Evolutionary conservation across 371 early-diverging fungal genomes (phyloP), one percentile per base, ranked within the genome.

Genomic region (Fennellomyces sp.): DNA sequence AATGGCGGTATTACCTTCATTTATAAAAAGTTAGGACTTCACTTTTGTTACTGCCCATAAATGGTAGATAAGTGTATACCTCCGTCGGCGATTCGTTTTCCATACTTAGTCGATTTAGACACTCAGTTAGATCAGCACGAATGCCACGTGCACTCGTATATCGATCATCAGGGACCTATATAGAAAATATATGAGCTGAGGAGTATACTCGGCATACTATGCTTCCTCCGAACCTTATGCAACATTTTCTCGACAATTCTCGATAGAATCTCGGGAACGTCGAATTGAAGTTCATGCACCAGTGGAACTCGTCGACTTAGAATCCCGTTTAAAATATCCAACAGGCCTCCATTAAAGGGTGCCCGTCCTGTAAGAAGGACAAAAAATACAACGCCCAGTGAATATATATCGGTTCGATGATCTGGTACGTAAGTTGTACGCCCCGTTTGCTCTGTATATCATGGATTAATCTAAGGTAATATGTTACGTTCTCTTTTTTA

Each of bases 171-270:
- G 85, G 85, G 5, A 45, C n/a, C 17, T 45, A 21, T 13, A 13
- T n/a, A 41, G 19, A 5, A 19, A 10, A 41, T 6, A 41, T n/a
- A n/a, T n/a, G n/a, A n/a, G n/a, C n/a, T n/a, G n/a, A n/a, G 6
- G n/a, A 41, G 5, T n/a, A 6, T 41, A 2, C 61, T 27, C 28
- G 54, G 61, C 21, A 67, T 65, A n/a, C n/a, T n/a, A n/a, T n/a
- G n/a, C n/a, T n/a, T n/a, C n/a, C 15, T 21, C 58, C 26, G 55
- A 63, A 80, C 85, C 73, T 85, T 85, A 42, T 70, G 65, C 11
- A 82, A 81, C 83, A 85, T 81, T 61, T 81, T 84, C 52, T 80
- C 76, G n/a, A 84, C 64, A 31, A 84, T 84, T 2, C 58, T 52
- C 28, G 74, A 69, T 10, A 84, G 53, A 1, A 84, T 60, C 19